Evolutionary conservation across 371 early-diverging fungal species (phyloP), one percentile per base, ranked within the genome.

Genomic region (Funneliformis caledonium): DNA sequence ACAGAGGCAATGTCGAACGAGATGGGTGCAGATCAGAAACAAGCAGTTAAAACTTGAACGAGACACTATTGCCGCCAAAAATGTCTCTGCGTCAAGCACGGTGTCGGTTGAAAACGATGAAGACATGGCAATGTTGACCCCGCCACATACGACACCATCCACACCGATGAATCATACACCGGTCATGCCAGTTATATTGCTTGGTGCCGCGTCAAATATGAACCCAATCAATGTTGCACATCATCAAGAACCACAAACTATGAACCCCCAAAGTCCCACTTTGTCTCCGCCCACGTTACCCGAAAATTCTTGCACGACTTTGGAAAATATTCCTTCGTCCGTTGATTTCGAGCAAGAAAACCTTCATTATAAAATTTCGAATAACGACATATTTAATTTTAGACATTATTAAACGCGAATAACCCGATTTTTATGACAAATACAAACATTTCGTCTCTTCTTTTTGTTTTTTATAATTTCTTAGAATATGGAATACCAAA

Each of bases 1-100:
- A 70, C 26, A 79, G 86, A 83, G 92, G 45, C 93, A 93, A 83
- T 93, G 93, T 73, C 86, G 93, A 37, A 92, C 92, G n/a, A 87
- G 93, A 61, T 93, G 89, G 89, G 88, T 88, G 81, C 88, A 90
- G 80, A 83, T 90, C 9, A 87, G 88, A 72, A 87, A 89, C 62
- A 89, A 89, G 68, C 87, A 79, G 45, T 70, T 59, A 1, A 79
- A 79, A 70, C 9, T 56, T 12, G 80, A 79, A 59, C 43, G 67
- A 6, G 80, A 69, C 19, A 59, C 79, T 10, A 64, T 45, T 22
- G 50, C 22, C 2, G 79, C 69, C 2, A 64, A 22, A 59, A 37
- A 43, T 42, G 31, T 37, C 0, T 37, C 48, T 12, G 33, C 78
- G 0, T 26, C n/a, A 50, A 22, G 26, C 3, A 48, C 37, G 6